A percentile compares a stretch with the other conserved stretches of the same genome.
Conservation (phyloP, 2,329 filamentous ascomycete genomes). For the Pseudocercospora eumusae region DNA sequence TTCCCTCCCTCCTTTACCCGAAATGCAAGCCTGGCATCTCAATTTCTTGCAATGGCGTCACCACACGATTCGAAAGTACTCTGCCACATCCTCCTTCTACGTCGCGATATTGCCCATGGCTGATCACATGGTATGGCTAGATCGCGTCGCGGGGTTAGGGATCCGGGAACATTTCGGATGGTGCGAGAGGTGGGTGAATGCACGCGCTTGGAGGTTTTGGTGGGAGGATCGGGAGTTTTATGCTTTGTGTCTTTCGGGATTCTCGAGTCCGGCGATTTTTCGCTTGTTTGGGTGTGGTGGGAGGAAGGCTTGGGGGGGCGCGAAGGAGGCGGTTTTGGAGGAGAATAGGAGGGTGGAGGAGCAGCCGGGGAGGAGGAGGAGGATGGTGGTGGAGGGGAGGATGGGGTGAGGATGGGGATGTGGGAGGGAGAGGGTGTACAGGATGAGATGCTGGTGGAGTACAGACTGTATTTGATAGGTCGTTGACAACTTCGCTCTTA, state of each 20-base stretch:
- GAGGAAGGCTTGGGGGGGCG: constrained; percentile 39
- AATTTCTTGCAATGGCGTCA: constrained; percentile 24
- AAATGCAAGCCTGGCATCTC: constrained; percentile 35
- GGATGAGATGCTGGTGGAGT: too few relatives aligned
- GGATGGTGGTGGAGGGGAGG: not conserved
- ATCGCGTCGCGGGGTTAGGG: constrained; percentile 39
- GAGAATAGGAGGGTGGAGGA: constrained; percentile 11
- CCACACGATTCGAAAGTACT: constrained; percentile 20
- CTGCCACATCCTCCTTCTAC: constrained; percentile 29
- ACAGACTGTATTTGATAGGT: too few relatives aligned
- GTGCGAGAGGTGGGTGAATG: constrained; percentile 25
- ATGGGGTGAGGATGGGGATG: not conserved
- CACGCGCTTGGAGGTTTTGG: constrained; percentile 42
- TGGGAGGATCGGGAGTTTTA: constrained; percentile 39
- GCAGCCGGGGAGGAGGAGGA: not conserved
- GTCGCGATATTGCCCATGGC: constrained; percentile 28
- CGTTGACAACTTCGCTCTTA: not conserved
- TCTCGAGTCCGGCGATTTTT: constrained; percentile 40
- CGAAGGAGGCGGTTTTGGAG: constrained; percentile 32
- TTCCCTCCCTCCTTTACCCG: constrained; percentile 29
- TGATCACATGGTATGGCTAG: constrained; percentile 37
- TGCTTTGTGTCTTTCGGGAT: constrained; percentile 38
- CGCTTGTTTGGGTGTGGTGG: constrained; percentile 42
- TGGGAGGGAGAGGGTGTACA: not conserved
- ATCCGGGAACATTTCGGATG: constrained; percentile 39